These are phyloP conservation scores for Suillus weaverae DNA, from an alignment of 768 basidiomycete species.

Conservation along the genomic window DNA sequence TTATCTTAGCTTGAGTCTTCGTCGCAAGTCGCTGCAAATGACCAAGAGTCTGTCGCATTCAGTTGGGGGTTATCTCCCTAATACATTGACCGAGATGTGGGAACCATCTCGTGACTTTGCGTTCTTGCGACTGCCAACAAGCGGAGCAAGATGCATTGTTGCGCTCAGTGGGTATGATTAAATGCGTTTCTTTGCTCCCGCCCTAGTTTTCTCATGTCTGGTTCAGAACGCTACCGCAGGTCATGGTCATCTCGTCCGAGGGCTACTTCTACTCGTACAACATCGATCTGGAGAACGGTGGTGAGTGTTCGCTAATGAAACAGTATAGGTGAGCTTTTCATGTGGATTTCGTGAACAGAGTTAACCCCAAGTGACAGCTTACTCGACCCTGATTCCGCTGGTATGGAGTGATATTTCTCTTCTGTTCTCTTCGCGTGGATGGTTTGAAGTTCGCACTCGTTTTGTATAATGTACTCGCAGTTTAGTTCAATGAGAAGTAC, in stretches of 20 bases:
- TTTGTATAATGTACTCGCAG: slow-evolving; percentile 7
- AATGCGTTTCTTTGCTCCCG: not conserved
- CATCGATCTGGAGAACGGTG: slow-evolving; percentile 94
- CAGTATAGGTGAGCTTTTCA: slow-evolving; percentile 67
- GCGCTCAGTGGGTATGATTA: slow-evolving; percentile 73
- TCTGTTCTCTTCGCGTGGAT: not conserved
- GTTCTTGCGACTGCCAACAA: slow-evolving; percentile 76
- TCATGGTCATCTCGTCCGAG: slow-evolving; percentile 95
- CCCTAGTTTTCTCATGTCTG: not conserved
- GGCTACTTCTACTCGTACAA: slow-evolving; percentile 95
- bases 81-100: slow-evolving; percentile 93
- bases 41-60: slow-evolving; percentile 76
- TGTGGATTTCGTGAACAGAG: not conserved
- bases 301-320: slow-evolving; percentile 93
- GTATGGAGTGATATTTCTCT: not conserved
- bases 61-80: slow-evolving; percentile 83
- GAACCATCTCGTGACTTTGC: slow-evolving; percentile 96
- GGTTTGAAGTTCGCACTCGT: not conserved
- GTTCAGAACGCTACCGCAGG: slow-evolving; percentile 85
- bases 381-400: slow-evolving; percentile 5
- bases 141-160: slow-evolving; percentile 81
- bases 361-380: slow-evolving; percentile 4
- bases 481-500: slow-evolving; percentile 1
- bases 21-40: slow-evolving; percentile 71
- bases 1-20: slow-evolving; percentile 45